These are phyloP conservation scores for Melampsora medusae DNA, from an alignment of 1,284 basidiomycete genomes.

Conservation along the genomic window DNA sequence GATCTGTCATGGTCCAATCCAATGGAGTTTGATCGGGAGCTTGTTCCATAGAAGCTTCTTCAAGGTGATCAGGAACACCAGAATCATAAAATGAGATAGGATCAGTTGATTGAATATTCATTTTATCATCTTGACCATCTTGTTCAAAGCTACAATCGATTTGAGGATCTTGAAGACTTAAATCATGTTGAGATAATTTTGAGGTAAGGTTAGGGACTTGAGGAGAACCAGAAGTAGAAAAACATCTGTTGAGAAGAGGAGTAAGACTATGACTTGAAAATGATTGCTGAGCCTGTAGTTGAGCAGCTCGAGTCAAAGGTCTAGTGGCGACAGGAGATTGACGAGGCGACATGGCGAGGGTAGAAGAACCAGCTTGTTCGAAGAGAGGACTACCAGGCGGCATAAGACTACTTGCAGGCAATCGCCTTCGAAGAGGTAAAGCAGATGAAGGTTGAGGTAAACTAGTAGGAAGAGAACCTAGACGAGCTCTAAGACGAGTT, in stretches of 20 bases:
- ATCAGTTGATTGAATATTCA: not conserved
- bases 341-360: not conserved
- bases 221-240: not conserved
- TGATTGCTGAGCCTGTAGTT: not conserved
- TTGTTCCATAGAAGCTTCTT: not conserved
- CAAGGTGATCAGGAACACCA: not conserved
- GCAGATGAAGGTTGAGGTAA: not conserved
- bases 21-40: not conserved
- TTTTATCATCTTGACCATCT: not conserved
- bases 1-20: constrained; percentile 76
- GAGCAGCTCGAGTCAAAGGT: not conserved
- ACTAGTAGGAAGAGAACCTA: constrained; percentile 1
- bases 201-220: not conserved
- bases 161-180: not conserved
- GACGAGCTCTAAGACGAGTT: not conserved
- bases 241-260: not conserved
- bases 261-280: constrained; percentile 6
- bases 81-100: not conserved
- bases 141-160: not conserved
- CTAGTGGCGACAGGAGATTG: not conserved
- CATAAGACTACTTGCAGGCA: not conserved
- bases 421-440: not conserved
- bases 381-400: constrained; percentile 8
- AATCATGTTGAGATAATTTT: not conserved
- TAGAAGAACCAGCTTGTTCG: constrained; percentile 4